Evolutionary conservation across 352 stramenopile genomes (phyloP).

Genomic region (Phytopythium aichiense): DNA sequence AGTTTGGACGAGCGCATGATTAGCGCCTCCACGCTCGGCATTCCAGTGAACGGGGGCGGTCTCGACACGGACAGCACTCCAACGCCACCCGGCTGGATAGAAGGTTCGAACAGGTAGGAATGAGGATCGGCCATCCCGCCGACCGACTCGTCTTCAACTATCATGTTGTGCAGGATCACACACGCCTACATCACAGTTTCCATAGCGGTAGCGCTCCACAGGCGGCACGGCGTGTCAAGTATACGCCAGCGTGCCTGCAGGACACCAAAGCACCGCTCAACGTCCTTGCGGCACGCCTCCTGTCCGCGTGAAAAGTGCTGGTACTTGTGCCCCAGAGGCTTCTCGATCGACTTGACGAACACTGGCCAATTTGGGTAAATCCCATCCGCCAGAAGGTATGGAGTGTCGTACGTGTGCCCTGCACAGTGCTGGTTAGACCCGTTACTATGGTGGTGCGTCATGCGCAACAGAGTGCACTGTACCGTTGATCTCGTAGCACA

Average conservation of each 20-base stretch:
- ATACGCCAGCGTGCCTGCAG: conserved; percentile 10
- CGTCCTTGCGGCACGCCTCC: conserved; percentile 12
- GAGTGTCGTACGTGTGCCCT: conserved; percentile 8
- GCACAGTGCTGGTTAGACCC: background rate
- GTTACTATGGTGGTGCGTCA: background rate
- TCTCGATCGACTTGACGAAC: conserved; percentile 11
- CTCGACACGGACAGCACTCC: background rate
- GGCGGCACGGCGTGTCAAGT: conserved; percentile 7
- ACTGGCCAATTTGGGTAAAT: conserved; percentile 15
- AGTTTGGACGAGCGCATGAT: background rate
- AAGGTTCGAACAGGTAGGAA: background rate
- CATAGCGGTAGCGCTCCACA: conserved; percentile 13
- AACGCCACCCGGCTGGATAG: conserved; percentile 1
- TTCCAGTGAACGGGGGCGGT: background rate
- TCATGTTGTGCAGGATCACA: conserved; percentile 13
- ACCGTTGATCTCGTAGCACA: background rate
- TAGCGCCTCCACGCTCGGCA: background rate
- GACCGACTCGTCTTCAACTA: conserved; percentile 9
- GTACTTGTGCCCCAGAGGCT: conserved; percentile 3
- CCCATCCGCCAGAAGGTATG: conserved; percentile 13
- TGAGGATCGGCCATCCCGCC: background rate
- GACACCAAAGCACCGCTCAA: too few species aligned
- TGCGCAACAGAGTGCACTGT: background rate
- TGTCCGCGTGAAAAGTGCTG: conserved; percentile 6
- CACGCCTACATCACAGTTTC: conserved; percentile 10